Base-by-base conservation (phyloP, 495 filamentous ascomycete species). In the Astrothelium macrocarpum region DNA sequence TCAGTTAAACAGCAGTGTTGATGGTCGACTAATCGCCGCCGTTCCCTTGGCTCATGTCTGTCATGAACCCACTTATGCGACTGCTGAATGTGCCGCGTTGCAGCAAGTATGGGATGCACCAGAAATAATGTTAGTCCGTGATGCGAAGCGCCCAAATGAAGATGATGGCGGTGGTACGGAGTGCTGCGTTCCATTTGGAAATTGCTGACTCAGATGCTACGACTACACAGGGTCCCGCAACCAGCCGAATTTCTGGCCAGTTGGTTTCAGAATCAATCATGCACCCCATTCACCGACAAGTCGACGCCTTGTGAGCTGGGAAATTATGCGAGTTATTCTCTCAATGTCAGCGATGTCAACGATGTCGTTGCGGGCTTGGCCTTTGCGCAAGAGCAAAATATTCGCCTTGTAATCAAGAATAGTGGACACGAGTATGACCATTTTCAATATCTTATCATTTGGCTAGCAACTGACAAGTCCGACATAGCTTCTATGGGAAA, bases 21-120 rank as follows among this genome's bases (percentile, higher is more conserved):
- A 73, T 20, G 84, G 84, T 45, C 75, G 78, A 62, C 74, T 88
- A 36, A 74, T 85, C 64, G 71, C 68, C 23, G 79, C 79, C 28
- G 43, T 74, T 61, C 82, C 85, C 56, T 75, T 81, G 23, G 85
- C 77, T 5, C 26, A 29, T 20, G 60, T 62, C 14, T 62, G 60
- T 34, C 60, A 62, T 26, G 60, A 62, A 16, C 60, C 60, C 16
- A 56, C 36, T 32, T 62, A 62, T 39, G 11, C 26, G 11, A 34
- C 23, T 18, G 26, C 29, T 11, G 34, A 45, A 32, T 62, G 60
- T 49, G 16, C 26, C n/a, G 12, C 5, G 12, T 26, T 62, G 32
- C 31, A 49, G 32, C 26, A 62, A 0, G 36, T 12, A 23, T 62
- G 60, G 60, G 60, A 42, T 16, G 18, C 36, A 16, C 36, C 36